phyloP scores from a whole-genome alignment of 768 basidiomycete species.

The Lactarius tabidus region DNA sequence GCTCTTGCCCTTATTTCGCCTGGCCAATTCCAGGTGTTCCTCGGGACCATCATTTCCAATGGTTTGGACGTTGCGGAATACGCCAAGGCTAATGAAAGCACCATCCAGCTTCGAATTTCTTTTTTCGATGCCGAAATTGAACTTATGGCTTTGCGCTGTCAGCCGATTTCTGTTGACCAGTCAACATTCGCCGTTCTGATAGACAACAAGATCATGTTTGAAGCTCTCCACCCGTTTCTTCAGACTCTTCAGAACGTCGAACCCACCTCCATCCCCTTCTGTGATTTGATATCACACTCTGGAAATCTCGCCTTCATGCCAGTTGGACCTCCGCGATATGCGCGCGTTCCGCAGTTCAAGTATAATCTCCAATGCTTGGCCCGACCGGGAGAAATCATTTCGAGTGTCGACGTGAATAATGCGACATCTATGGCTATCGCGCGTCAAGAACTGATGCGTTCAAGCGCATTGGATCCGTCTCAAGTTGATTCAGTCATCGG shows the following conservation, averaged over 20 bases:
- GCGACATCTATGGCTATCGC: slow-evolving; percentile 44
- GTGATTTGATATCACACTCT: slow-evolving; percentile 4
- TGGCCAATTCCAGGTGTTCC: slow-evolving; percentile 37
- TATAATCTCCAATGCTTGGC: slow-evolving; percentile 52
- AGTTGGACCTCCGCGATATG: slow-evolving; percentile 12
- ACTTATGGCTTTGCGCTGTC: slow-evolving; percentile 41
- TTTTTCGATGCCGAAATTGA: slow-evolving; percentile 64
- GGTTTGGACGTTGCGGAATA: slow-evolving; percentile 44
- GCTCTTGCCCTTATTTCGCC: slow-evolving; percentile 46
- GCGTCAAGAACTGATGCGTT: slow-evolving; percentile 40
- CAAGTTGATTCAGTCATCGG: slow-evolving; percentile 69
- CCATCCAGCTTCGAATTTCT: slow-evolving; percentile 45
- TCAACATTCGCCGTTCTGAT: slow-evolving; percentile 21
- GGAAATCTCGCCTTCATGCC: background rate
- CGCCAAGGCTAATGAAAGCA: slow-evolving; percentile 33
- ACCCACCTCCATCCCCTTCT: slow-evolving; percentile 21
- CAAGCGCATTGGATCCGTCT: slow-evolving; percentile 61
- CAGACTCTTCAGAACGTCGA: slow-evolving; percentile 20
- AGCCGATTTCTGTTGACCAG: slow-evolving; percentile 28
- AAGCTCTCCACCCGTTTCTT: slow-evolving; percentile 22
- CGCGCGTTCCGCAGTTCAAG: slow-evolving; percentile 44
- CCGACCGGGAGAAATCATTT: slow-evolving; percentile 34
- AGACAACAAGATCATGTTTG: slow-evolving; percentile 24
- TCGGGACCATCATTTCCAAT: slow-evolving; percentile 50
- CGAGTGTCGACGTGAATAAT: slow-evolving; percentile 40